These are phyloP conservation scores for Fibroporia radiculosa DNA, from an alignment of 768 basidiomycete species.

Conservation along the genomic window DNA sequence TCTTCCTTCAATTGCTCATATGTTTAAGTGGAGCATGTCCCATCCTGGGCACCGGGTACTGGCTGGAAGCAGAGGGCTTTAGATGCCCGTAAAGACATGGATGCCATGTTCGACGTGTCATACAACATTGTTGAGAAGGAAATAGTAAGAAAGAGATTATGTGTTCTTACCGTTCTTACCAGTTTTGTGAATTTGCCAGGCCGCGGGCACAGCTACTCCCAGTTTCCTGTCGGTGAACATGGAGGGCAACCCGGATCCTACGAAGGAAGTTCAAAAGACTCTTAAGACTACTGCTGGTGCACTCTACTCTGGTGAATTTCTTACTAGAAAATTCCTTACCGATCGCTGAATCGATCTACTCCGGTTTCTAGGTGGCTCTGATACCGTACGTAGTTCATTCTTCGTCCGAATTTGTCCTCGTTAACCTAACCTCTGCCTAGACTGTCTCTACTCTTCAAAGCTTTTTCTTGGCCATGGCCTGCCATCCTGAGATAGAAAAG, in stretches of 20 bases:
- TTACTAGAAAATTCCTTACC: background rate
- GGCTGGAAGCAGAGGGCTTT: conserved; percentile 24
- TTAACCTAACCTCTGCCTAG: conserved; percentile 6
- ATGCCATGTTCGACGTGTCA: conserved; percentile 24
- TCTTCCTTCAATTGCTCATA: background rate
- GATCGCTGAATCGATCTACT: background rate
- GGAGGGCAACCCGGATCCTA: conserved; percentile 40
- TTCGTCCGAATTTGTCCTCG: background rate
- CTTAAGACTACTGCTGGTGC: conserved; percentile 53
- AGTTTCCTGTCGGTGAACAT: conserved; percentile 56
- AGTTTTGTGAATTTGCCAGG: conserved; percentile 26
- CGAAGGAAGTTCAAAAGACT: conserved; percentile 54
- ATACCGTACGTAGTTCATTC: conserved; percentile 26
- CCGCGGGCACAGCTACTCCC: conserved; percentile 41
- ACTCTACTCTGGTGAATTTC: conserved; percentile 13
- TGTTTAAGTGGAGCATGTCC: conserved; percentile 27
- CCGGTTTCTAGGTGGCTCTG: conserved; percentile 24
- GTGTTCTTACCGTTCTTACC: background rate
- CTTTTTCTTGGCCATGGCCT: conserved; percentile 27
- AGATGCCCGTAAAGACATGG: conserved; percentile 11
- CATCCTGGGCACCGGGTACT: conserved; percentile 33
- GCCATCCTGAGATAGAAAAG: conserved; percentile 21
- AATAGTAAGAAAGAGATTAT: conserved; percentile 21
- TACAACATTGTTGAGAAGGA: conserved; percentile 24
- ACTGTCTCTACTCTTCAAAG: conserved; percentile 22